Conservation (phyloP, 73 alveolate species). For the Uronychia setigera region DNA sequence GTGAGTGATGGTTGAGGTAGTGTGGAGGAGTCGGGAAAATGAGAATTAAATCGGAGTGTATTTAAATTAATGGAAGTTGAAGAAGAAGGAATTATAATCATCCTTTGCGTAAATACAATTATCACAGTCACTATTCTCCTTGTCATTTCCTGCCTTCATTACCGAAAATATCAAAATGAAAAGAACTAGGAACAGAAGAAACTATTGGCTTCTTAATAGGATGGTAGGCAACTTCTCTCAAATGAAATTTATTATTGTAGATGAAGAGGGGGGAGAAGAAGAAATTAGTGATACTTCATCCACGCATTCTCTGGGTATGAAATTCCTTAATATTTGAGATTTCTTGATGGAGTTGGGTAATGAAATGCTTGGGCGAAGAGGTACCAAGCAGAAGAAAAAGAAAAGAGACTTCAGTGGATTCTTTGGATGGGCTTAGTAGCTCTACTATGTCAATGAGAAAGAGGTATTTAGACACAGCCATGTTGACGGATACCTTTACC, state of each 20-base stretch:
- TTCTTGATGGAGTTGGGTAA: not conserved
- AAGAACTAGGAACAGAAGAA: no score
- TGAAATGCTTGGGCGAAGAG: not conserved
- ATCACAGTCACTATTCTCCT: not conserved
- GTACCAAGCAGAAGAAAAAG: not conserved
- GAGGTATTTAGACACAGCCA: constrained; percentile 10
- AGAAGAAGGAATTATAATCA: not conserved
- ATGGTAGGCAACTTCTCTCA: not conserved
- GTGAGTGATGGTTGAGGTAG: constrained; percentile 4
- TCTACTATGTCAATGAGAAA: constrained; percentile 7
- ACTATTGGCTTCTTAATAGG: no score
- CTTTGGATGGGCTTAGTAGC: constrained; percentile 8
- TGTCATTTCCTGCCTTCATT: not conserved
- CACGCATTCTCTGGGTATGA: not conserved
- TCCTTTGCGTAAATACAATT: not conserved
- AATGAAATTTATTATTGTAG: not conserved
- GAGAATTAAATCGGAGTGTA: not conserved
- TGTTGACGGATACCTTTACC: constrained; percentile 26
- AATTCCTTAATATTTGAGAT: not conserved
- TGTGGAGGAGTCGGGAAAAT: not conserved
- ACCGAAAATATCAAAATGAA: not conserved
- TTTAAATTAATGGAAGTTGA: not conserved
- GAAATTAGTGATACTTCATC: not conserved
- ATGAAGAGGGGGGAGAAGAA: no score
- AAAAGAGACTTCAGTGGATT: not conserved